These are phyloP conservation scores for Lichina pygmaea DNA, from an alignment of 495 filamentous ascomycete genomes.

Conservation along the genomic window DNA sequence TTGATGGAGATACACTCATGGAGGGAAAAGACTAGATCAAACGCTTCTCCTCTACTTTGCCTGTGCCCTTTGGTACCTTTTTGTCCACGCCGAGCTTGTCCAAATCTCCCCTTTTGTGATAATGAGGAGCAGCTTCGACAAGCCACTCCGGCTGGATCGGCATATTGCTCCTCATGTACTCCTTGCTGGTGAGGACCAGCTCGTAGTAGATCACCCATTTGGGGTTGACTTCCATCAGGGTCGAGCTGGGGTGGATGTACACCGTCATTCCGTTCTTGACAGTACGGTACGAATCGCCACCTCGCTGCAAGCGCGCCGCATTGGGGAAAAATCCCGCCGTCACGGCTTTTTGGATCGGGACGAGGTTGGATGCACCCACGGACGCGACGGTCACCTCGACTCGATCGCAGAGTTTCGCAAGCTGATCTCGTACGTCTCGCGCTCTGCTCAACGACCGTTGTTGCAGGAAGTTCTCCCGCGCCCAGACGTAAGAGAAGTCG, in stretches of 20 bases:
- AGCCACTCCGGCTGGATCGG: conserved; percentile 70
- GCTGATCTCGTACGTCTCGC: conserved; percentile 79
- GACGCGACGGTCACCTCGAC: conserved; percentile 58
- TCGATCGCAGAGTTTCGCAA: conserved; percentile 80
- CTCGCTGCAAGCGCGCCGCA: conserved; percentile 59
- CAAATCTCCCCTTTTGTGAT: conserved; percentile 78
- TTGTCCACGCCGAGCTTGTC: conserved; percentile 52
- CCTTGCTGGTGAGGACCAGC: conserved; percentile 73
- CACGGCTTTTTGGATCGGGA: conserved; percentile 64
- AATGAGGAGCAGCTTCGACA: conserved; percentile 81
- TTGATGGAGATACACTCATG: too few species aligned
- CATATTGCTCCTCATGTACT: conserved; percentile 77
- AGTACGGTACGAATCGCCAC: conserved; percentile 78
- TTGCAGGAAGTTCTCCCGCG: conserved; percentile 82
- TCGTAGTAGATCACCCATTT: conserved; percentile 86
- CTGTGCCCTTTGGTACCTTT: conserved; percentile 48
- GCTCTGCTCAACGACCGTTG: conserved; percentile 66
- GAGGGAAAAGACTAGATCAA: too few species aligned
- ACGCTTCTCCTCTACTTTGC: conserved; percentile 19
- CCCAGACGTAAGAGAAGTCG: conserved; percentile 75
- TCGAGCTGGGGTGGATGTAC: conserved; percentile 66
- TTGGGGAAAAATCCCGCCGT: conserved; percentile 91
- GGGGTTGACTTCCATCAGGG: conserved; percentile 56
- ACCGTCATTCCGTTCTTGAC: conserved; percentile 81
- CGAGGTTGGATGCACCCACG: conserved; percentile 38